phyloP scores from a whole-genome alignment of 352 stramenopile species.

The Proteromonas lacertae region DNA sequence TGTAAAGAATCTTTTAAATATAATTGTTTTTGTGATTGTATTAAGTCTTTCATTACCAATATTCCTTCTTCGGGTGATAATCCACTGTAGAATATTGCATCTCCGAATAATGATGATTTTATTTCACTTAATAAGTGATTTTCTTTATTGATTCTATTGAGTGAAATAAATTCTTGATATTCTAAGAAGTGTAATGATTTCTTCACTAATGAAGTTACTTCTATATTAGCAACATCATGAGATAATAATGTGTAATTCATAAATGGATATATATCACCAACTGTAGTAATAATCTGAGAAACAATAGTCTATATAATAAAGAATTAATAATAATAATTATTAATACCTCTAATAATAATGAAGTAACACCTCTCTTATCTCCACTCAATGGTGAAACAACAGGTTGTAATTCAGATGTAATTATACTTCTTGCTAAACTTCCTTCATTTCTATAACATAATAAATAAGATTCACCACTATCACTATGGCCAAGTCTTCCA shows the following conservation, averaged over 20 bases:
- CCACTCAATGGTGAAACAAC: not conserved
- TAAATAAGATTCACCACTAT: conserved; percentile 2
- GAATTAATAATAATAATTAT: not conserved
- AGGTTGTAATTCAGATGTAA: not conserved
- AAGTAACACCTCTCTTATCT: conserved; percentile 1
- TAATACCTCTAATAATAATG: not conserved
- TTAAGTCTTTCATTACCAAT: conserved; percentile 1
- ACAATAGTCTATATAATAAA: conserved; percentile 1
- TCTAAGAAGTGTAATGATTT: too few relatives aligned
- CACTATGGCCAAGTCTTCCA: conserved; percentile 3
- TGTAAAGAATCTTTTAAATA: not conserved
- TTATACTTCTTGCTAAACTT: not conserved
- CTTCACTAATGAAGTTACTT: too few relatives aligned
- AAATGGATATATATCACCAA: not conserved
- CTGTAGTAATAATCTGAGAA: too few relatives aligned
- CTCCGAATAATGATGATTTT: not conserved
- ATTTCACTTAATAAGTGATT: not conserved
- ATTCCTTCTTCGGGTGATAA: conserved; percentile 3
- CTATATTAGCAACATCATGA: too few relatives aligned
- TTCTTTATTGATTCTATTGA: not conserved
- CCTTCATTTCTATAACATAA: not conserved
- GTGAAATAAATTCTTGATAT: too few relatives aligned
- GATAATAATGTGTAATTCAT: not conserved
- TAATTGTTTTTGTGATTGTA: not conserved
- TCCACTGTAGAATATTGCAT: not conserved